Base-by-base conservation (phyloP, 23 red algal species). In the Cyanidioschyzon merolae region DNA sequence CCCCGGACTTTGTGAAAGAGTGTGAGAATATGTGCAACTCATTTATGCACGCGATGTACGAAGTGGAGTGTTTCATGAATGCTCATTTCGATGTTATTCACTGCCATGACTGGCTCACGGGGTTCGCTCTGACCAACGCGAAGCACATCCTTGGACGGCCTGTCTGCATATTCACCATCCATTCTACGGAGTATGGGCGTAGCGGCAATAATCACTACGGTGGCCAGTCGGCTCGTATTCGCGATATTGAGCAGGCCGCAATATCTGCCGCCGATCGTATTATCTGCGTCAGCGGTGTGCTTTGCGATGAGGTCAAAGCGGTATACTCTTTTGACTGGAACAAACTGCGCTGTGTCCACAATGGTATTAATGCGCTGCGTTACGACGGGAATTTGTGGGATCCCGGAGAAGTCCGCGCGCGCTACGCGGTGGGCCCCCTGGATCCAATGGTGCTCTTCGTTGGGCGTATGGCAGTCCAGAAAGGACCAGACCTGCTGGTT, bases 371-470 rank as follows among this genome's bases (percentile, higher is more conserved):
- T 45, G 88, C 85, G 37, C 76, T 89, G 58, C 85, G 84, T 37
- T 95, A 95, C 76, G 90, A 95, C 77, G 90, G 90, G 25, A 83
- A 80, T 25, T 67, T 95, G 38, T 95, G 90, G 90, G 90, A 95
- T 76, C 86, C 87, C 0, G 82, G 79, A 0, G 82, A 89, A 63
- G 90, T 89, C 0, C 90, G 90, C 39, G 63, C 34, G 2, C 74
- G 63, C 77, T 95, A 95, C 75, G 80, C 75, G 21, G 86, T 95
- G 31, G 90, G 90, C 37, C 90, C 90, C 1, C 88, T 95, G 85
- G 90, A 95, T 76, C 90, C 90, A 0, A 95, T 95, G 90, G 90
- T 95, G 34, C 78, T 95, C 35, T 89, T 89, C 58, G 90, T 95
- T 2, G 90, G 90, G 34, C 81, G 90, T 18, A 95, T 95, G 90